Base-by-base conservation (phyloP, 2,329 filamentous ascomycete genomes). In the Lasiodiplodia gonubiensis region DNA sequence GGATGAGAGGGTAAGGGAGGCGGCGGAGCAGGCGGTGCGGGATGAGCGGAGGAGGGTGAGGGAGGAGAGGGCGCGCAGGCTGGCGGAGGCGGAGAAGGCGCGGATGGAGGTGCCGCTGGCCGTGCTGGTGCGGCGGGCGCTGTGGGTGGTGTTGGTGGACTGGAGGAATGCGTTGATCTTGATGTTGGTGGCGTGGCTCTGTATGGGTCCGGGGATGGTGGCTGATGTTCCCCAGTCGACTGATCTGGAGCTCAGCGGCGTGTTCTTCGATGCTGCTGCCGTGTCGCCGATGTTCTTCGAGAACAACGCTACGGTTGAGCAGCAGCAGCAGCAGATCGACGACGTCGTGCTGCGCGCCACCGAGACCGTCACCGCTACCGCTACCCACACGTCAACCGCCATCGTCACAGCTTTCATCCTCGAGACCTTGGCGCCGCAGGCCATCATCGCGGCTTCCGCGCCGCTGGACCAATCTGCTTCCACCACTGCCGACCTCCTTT, bases 81-180 rank as follows among this genome's bases (percentile, higher is more conserved):
- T 10, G 25, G 48, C 21, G 12, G 39, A 48, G 30, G 35, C 21
- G 39, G n/a, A 16, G 37, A 27, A 18, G 18, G 63, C 52, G 37
- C n/a, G 16, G 37, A 49, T 30, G 49, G 78, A 86, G 16, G 78
- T 85, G 23, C 82, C 83, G 10, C 74, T 86, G 0, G 76, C 77
- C 11, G 79, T 80, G 1, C 74, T 86, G 18, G 66, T 86, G 30
- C 72, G 78, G 52, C 85, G 85, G 69, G 86, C 84, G 68, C 67
- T 86, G n/a, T 78, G 78, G 27, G 75, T 84, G 1, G 72, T 85
- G 39, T 77, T 81, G 2, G 78, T 79, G 60, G 85, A 87, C 70
- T 76, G 78, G 30, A 78, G 81, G 33, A 87, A 86, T 69, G 73
- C 85, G 7, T 75, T 79, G 14, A 79, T 85, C 30, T 4, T 52